These are phyloP conservation scores for Trypanosoma lewisi DNA, from an alignment of 208 protist species.

Conservation along the genomic window DNA sequence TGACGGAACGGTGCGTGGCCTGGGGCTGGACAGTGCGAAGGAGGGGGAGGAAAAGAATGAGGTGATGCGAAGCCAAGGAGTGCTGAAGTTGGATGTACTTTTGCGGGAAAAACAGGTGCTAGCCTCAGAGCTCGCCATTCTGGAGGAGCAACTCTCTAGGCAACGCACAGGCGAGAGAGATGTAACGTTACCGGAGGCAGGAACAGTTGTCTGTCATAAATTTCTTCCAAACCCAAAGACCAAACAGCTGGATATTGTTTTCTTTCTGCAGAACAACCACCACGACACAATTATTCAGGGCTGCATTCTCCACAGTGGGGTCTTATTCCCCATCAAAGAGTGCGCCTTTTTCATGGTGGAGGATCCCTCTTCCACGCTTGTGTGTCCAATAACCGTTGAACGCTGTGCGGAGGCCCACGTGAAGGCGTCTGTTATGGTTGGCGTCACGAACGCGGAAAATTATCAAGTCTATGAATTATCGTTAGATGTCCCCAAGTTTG, in stretches of 20 bases:
- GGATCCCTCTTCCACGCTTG: slow-evolving; percentile 38
- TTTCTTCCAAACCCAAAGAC: slow-evolving; percentile 29
- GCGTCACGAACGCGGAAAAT: slow-evolving; percentile 41
- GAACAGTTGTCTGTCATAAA: slow-evolving; percentile 40
- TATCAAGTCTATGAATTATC: slow-evolving; percentile 87
- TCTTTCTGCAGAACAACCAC: slow-evolving; percentile 29
- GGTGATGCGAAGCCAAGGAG: slow-evolving; percentile 50
- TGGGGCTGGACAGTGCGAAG: slow-evolving; percentile 48
- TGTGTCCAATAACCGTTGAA: slow-evolving; percentile 51
- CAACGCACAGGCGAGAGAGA: slow-evolving; percentile 53
- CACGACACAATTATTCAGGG: slow-evolving; percentile 65
- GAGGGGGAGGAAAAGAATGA: slow-evolving; percentile 54
- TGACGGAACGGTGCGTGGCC: slow-evolving; percentile 86
- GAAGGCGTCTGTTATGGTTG: slow-evolving; percentile 81
- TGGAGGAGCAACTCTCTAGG: slow-evolving; percentile 68
- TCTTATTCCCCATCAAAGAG: slow-evolving; percentile 35
- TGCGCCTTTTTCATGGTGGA: slow-evolving; percentile 40
- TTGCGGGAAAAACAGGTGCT: slow-evolving; percentile 67
- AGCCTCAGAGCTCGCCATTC: slow-evolving; percentile 63
- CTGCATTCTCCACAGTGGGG: slow-evolving; percentile 65
- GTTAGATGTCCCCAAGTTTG: slow-evolving; percentile 79
- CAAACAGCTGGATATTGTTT: slow-evolving; percentile 36
- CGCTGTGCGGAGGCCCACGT: slow-evolving; percentile 63
- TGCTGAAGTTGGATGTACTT: slow-evolving; percentile 69
- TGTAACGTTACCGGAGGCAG: slow-evolving; percentile 50